Conservation (phyloP, 345 rosid genomes). For the Murraya koenigii region DNA sequence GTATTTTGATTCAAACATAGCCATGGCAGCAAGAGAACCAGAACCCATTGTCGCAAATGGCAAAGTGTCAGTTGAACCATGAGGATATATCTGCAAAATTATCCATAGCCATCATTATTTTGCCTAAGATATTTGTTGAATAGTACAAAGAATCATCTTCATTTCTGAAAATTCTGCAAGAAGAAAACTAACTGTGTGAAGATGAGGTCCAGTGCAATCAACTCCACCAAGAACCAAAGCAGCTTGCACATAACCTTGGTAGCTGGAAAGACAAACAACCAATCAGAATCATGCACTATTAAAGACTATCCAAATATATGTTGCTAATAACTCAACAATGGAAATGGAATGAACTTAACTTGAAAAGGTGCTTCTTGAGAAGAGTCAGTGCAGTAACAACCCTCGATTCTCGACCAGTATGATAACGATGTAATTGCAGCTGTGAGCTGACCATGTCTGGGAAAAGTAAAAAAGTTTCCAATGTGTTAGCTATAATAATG, state of each 20-base stretch:
- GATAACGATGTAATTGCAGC: slow-evolving; percentile 73
- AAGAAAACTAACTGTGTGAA: slow-evolving; percentile 63
- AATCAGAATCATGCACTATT: slow-evolving; percentile 19
- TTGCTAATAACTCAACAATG: slow-evolving; percentile 1
- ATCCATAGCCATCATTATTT: slow-evolving; percentile 10
- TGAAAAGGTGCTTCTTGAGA: slow-evolving; percentile 76
- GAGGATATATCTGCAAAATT: slow-evolving; percentile 68
- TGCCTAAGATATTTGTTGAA: neutral
- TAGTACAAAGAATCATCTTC: neutral
- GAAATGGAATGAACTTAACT: slow-evolving; percentile 33
- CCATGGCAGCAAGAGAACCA: slow-evolving; percentile 89
- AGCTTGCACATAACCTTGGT: slow-evolving; percentile 75
- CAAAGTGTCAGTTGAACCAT: slow-evolving; percentile 80
- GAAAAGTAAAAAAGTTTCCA: slow-evolving; percentile 3
- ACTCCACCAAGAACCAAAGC: slow-evolving; percentile 93
- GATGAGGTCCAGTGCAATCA: slow-evolving; percentile 78
- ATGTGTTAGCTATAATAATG: slow-evolving; percentile 1
- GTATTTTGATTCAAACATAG: slow-evolving; percentile 75
- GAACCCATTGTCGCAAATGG: slow-evolving; percentile 95
- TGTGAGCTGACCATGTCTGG: slow-evolving; percentile 89
- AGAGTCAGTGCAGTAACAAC: slow-evolving; percentile 81
- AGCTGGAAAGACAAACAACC: slow-evolving; percentile 37
- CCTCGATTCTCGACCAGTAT: slow-evolving; percentile 74
- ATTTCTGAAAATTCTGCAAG: neutral
- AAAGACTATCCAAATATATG: neutral